Evolutionary conservation across 768 basidiomycete genomes (phyloP).

Genomic region (Hygrocybe coccinea): DNA sequence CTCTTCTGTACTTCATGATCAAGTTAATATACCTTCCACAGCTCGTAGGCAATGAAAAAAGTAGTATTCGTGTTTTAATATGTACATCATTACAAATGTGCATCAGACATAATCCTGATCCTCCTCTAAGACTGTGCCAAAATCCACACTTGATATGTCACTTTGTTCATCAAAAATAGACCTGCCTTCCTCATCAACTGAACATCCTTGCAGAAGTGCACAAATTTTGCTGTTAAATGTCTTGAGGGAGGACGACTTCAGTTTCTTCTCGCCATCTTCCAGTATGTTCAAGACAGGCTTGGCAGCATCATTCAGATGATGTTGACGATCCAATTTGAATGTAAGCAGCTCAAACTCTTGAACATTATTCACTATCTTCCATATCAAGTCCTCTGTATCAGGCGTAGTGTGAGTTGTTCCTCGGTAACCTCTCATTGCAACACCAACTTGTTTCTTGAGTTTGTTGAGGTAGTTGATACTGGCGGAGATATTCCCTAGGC

Average conservation of each 20-base stretch:
- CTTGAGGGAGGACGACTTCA: constrained; percentile 1
- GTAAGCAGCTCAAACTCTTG: neutral
- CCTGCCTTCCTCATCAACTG: neutral
- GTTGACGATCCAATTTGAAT: neutral
- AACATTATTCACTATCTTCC: constrained; percentile 3
- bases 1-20: neutral
- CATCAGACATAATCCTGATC: too few relatives aligned
- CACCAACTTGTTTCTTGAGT: constrained; percentile 27
- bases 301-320: neutral
- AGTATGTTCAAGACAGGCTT: neutral
- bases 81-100: too few relatives aligned
- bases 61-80: neutral
- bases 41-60: neutral
- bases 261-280: neutral
- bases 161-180: neutral
- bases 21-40: neutral
- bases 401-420: constrained; percentile 21
- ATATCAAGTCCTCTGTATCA: neutral
- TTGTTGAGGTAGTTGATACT: constrained; percentile 25
- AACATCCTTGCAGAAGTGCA: neutral
- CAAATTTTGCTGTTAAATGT: constrained; percentile 3
- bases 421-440: constrained; percentile 22
- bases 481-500: constrained; percentile 29
- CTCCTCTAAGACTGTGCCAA: too few relatives aligned
- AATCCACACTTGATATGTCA: neutral